phyloP scores from a whole-genome alignment of 2,329 filamentous ascomycete genomes.

The Aureobasidium lini region DNA sequence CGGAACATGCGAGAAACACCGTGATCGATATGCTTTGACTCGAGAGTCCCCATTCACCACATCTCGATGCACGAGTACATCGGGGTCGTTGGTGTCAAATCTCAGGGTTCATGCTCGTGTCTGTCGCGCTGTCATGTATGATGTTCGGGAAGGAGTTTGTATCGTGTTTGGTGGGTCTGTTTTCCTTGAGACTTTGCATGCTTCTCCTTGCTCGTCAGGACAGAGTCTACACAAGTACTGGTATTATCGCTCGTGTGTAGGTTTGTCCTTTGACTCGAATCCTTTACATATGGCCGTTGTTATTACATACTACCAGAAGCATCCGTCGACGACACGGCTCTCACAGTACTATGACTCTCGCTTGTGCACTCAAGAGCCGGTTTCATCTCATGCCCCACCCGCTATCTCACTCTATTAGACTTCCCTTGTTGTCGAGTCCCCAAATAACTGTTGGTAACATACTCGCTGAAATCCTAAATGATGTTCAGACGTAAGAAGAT shows the following conservation, averaged over 20 bases:
- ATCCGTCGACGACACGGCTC: not conserved
- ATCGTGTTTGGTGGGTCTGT: not conserved
- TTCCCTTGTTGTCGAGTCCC: not conserved
- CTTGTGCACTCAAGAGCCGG: not conserved
- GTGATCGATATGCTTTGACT: conserved; percentile 6
- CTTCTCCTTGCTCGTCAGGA: not conserved
- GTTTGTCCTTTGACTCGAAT: not conserved
- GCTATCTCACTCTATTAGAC: conserved; percentile 11
- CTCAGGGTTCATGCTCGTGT: conserved; percentile 3
- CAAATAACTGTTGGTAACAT: not conserved
- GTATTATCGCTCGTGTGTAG: not conserved
- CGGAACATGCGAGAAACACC: conserved; percentile 8
- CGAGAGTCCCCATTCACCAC: not conserved
- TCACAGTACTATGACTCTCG: conserved; percentile 4
- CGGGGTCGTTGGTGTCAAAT: conserved; percentile 1
- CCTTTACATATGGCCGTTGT: not conserved
- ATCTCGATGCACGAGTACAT: not conserved
- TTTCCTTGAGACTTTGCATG: not conserved
- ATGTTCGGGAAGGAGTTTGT: not conserved
- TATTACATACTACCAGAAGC: not conserved
- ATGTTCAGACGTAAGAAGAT: not conserved
- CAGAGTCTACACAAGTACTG: not conserved
- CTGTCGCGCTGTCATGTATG: not conserved
- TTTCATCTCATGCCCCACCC: conserved; percentile 10
- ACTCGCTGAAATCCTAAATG: not conserved